Percentiles rank a stretch among this genome's conserved stretches.
Conservation (phyloP, 108 stramenopile species). For the Pseudonitzschia pungens region DNA sequence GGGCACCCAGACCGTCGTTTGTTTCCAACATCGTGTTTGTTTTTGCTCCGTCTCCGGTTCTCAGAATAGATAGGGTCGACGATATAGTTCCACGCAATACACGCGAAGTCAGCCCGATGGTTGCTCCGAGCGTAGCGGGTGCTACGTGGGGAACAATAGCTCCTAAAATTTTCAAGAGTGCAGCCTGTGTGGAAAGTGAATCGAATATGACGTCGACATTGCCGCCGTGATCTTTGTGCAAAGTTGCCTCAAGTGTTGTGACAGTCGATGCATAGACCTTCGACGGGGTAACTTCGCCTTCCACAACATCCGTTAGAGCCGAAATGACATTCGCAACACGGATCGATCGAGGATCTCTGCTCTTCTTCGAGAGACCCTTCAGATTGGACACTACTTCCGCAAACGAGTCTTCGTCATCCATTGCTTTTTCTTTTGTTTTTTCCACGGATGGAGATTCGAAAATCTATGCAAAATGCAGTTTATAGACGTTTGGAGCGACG, state of each 20-base stretch:
- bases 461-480: too few relatives aligned
- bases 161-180: slow-evolving; percentile 62
- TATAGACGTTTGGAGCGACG: too few relatives aligned
- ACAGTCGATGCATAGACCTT: slow-evolving; percentile 41
- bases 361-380: background rate
- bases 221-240: slow-evolving; percentile 19
- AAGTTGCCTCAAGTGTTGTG: slow-evolving; percentile 53
- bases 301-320: slow-evolving; percentile 40
- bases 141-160: slow-evolving; percentile 51
- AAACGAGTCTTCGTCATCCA: slow-evolving; percentile 14
- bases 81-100: slow-evolving; percentile 54
- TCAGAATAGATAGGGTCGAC: slow-evolving; percentile 28
- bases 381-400: background rate
- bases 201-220: slow-evolving; percentile 24
- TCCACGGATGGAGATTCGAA: too few relatives aligned
- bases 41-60: slow-evolving; percentile 8
- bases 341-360: slow-evolving; percentile 43
- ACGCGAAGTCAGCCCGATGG: slow-evolving; percentile 49
- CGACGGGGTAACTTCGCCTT: slow-evolving; percentile 29
- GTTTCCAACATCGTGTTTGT: slow-evolving; percentile 25
- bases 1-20: slow-evolving; percentile 41
- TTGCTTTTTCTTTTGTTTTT: background rate
- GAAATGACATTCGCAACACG: slow-evolving; percentile 47
- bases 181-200: slow-evolving; percentile 43
- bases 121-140: slow-evolving; percentile 37